These are phyloP conservation scores for Agrocybe pediades DNA, from an alignment of 768 basidiomycete species.

Conservation along the genomic window DNA sequence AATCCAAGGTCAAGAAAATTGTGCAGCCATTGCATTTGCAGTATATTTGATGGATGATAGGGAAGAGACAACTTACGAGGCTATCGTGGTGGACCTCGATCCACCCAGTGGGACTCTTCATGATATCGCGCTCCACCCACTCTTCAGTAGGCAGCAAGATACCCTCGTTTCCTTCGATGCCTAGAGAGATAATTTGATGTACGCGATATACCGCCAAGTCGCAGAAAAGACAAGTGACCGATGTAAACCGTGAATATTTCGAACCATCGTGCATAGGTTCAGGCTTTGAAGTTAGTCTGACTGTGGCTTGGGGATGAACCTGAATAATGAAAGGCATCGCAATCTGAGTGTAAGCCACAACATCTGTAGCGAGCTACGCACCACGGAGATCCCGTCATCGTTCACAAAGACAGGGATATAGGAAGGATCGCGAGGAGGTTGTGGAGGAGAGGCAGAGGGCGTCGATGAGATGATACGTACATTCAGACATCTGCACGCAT, in stretches of 20 bases:
- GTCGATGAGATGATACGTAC: slow-evolving; percentile 52
- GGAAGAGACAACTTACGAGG: slow-evolving; percentile 53
- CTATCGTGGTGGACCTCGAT: slow-evolving; percentile 68
- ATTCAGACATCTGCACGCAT: slow-evolving; percentile 75
- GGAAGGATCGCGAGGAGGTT: slow-evolving; percentile 35
- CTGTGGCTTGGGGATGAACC: slow-evolving; percentile 71
- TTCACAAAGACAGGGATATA: slow-evolving; percentile 63
- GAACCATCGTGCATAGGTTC: slow-evolving; percentile 43
- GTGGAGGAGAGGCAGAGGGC: slow-evolving; percentile 31
- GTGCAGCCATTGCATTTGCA: too few species aligned
- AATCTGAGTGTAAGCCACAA: slow-evolving; percentile 5
- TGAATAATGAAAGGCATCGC: slow-evolving; percentile 28
- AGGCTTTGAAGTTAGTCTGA: slow-evolving; percentile 57
- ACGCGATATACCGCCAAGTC: slow-evolving; percentile 69
- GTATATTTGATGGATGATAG: too few species aligned
- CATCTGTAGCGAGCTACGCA: slow-evolving; percentile 34
- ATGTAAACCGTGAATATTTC: slow-evolving; percentile 59
- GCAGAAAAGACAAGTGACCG: slow-evolving; percentile 73
- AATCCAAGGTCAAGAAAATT: too few species aligned
- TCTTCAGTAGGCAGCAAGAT: slow-evolving; percentile 71
- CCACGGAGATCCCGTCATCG: slow-evolving; percentile 67
- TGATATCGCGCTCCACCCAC: slow-evolving; percentile 73
- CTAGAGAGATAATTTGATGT: slow-evolving; percentile 55
- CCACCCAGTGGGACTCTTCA: slow-evolving; percentile 73
- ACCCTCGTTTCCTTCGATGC: slow-evolving; percentile 62